Percentiles rank a stretch among this genome's conserved stretches.
Evolutionary conservation across 2,329 filamentous ascomycete species (phyloP).

Genomic region (Aspergillus niger): DNA sequence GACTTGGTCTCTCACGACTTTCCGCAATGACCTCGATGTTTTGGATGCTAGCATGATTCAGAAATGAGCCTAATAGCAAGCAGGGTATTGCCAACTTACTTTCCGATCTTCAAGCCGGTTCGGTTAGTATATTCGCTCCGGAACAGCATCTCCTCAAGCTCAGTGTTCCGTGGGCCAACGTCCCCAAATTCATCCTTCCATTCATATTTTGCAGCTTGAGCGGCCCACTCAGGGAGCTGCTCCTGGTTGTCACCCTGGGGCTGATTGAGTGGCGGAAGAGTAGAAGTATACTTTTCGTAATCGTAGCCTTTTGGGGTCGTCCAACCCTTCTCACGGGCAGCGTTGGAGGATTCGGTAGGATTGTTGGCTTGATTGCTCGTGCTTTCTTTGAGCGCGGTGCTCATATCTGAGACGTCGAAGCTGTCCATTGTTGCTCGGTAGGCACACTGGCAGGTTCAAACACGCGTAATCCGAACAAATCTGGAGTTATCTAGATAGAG

Average conservation of each 20-base stretch:
- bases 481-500: not conserved
- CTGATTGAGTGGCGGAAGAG: conserved; percentile 13
- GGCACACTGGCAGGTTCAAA: not conserved
- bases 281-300: conserved; percentile 36
- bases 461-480: not conserved
- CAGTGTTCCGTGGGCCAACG: conserved; percentile 69
- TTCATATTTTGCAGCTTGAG: conserved; percentile 70
- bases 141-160: conserved; percentile 77
- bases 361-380: conserved; percentile 22
- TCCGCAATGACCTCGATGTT: conserved; percentile 55
- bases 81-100: conserved; percentile 48
- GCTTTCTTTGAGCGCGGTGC: conserved; percentile 25
- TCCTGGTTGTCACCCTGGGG: conserved; percentile 23
- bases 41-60: conserved; percentile 39
- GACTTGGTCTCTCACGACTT: conserved; percentile 49
- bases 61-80: not conserved
- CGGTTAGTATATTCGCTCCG: conserved; percentile 54
- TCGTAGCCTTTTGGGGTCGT: conserved; percentile 38
- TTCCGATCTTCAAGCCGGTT: conserved; percentile 65
- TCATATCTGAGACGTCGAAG: conserved; percentile 26
- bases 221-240: conserved; percentile 50
- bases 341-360: conserved; percentile 30
- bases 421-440: conserved; percentile 19
- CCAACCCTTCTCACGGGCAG: conserved; percentile 46
- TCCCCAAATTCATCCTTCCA: conserved; percentile 87